Percentiles rank a stretch among this genome's conserved stretches.
These are phyloP conservation scores for Epichloe festucae DNA, from an alignment of 2,329 filamentous ascomycete species.

Conservation along the genomic window DNA sequence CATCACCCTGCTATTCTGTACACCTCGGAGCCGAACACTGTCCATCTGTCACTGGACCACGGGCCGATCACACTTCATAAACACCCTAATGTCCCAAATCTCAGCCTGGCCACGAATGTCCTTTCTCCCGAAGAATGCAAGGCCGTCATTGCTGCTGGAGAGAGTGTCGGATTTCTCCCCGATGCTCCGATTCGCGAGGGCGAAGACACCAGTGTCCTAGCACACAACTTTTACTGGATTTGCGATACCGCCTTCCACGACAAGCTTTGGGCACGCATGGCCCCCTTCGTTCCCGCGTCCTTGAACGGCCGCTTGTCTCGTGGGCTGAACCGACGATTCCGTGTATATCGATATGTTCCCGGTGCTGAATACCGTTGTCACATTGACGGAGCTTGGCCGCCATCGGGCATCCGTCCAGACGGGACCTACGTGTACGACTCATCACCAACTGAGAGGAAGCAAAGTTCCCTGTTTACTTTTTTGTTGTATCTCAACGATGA, in stretches of 20 bases:
- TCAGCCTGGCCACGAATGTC: slow-evolving; percentile 47
- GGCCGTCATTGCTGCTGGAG: slow-evolving; percentile 53
- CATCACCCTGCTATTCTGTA: slow-evolving; percentile 54
- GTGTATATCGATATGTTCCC: slow-evolving; percentile 60
- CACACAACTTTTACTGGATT: slow-evolving; percentile 66
- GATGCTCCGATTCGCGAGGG: slow-evolving; percentile 56
- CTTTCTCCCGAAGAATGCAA: slow-evolving; percentile 49
- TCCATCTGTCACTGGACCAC: slow-evolving; percentile 32
- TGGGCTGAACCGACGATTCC: slow-evolving; percentile 56
- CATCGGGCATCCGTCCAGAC: slow-evolving; percentile 46
- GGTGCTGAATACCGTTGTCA: slow-evolving; percentile 60
- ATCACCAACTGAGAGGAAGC: slow-evolving; percentile 43
- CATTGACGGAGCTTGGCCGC: slow-evolving; percentile 62
- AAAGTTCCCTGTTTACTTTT: slow-evolving; percentile 59
- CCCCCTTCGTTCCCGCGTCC: slow-evolving; percentile 41
- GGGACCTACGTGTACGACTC: slow-evolving; percentile 53
- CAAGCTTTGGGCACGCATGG: slow-evolving; percentile 48
- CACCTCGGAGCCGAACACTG: slow-evolving; percentile 42
- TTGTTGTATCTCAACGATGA: slow-evolving; percentile 59
- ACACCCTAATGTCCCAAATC: slow-evolving; percentile 49
- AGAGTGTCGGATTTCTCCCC: slow-evolving; percentile 51
- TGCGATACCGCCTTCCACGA: slow-evolving; percentile 50
- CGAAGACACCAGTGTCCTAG: slow-evolving; percentile 50
- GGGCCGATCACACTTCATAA: slow-evolving; percentile 39
- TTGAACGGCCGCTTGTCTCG: slow-evolving; percentile 44